Percentiles rank a stretch among this genome's conserved stretches.
Evolutionary conservation across 1,139 yeast species (phyloP).

Genomic region (Magnusiomyces sp.): DNA sequence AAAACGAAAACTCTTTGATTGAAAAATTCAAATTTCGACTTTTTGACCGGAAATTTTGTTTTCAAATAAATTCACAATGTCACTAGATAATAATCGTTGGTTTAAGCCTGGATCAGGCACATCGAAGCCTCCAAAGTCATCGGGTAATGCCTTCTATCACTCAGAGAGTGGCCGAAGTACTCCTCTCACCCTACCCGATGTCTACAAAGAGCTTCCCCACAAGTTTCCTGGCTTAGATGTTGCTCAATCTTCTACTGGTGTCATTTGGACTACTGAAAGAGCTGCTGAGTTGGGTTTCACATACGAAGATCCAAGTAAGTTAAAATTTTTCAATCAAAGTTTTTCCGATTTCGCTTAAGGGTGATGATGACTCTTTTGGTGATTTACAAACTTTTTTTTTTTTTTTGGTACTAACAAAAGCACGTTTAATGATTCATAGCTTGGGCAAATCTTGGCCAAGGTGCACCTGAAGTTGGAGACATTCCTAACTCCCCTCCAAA

Average conservation of each 20-base stretch:
- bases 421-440: constrained; percentile 17
- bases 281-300: constrained; percentile 54
- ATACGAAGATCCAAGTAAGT: constrained; percentile 33
- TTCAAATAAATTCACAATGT: no score
- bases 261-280: constrained; percentile 61
- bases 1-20: no score
- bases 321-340: neutral
- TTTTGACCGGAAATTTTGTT: no score
- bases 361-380: neutral
- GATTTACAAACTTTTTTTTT: neutral
- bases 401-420: neutral
- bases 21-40: neutral
- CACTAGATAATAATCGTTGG: constrained; percentile 10
- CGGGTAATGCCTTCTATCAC: constrained; percentile 15
- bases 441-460: constrained; percentile 66
- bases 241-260: constrained; percentile 58
- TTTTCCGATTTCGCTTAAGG: neutral
- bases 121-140: no score
- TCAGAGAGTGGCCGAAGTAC: constrained; percentile 26
- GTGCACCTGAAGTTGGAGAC: constrained; percentile 64
- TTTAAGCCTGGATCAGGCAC: constrained; percentile 1
- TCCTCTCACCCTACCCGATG: constrained; percentile 29
- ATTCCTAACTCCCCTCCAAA: constrained; percentile 54
- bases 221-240: constrained; percentile 57
- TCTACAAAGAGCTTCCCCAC: constrained; percentile 25